These are phyloP conservation scores for Vigna nakashimae DNA, from an alignment of 306 rosid genomes.

Conservation along the genomic window DNA sequence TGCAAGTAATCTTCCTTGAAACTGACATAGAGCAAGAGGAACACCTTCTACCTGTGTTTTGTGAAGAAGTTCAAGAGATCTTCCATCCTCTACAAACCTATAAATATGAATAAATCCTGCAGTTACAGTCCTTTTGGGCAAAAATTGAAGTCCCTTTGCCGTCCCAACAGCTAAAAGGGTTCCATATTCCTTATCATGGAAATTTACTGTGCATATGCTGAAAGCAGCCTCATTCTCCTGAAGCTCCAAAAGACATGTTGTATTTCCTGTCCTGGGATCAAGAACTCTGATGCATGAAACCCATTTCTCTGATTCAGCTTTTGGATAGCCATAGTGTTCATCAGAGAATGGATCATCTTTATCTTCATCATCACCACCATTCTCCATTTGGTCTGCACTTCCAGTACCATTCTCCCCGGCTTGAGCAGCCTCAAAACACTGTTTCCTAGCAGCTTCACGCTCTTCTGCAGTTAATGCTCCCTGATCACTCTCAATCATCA, in stretches of 20 bases:
- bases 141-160: constrained; percentile 90
- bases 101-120: constrained; percentile 92
- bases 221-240: constrained; percentile 97
- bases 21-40: constrained; percentile 91
- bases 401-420: constrained; percentile 82
- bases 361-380: constrained; percentile 94
- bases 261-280: constrained; percentile 82
- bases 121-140: constrained; percentile 68
- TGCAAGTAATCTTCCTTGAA: constrained; percentile 96
- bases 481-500: constrained; percentile 94
- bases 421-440: constrained; percentile 83
- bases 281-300: constrained; percentile 97
- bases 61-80: constrained; percentile 89
- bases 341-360: constrained; percentile 80
- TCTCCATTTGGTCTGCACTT: constrained; percentile 84
- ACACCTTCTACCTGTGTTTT: constrained; percentile 97
- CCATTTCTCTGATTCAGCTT: constrained; percentile 91
- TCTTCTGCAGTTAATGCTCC: constrained; percentile 91
- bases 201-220: constrained; percentile 90
- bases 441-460: constrained; percentile 92
- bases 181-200: constrained; percentile 95
- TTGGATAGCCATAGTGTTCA: constrained; percentile 97
- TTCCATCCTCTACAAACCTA: constrained; percentile 93
- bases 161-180: constrained; percentile 97
- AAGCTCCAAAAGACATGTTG: constrained; percentile 95